phyloP scores from a whole-genome alignment of 225 moss, liverwort and hornwort species.

The Sphagnum contortum region DNA sequence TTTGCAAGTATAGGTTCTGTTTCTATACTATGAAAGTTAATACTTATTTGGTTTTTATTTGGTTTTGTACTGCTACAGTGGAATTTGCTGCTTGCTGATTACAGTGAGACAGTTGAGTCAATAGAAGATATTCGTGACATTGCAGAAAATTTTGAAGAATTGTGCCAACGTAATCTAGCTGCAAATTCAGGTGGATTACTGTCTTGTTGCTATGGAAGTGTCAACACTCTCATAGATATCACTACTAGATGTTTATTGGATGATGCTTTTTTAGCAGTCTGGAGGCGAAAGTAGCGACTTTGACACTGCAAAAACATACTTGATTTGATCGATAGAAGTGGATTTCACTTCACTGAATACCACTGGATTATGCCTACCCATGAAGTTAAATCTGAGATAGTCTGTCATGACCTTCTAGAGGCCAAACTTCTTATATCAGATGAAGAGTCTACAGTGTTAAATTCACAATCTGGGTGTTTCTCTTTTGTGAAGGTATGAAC shows the following conservation, averaged over 20 bases:
- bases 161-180: conserved; percentile 21
- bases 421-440: not conserved
- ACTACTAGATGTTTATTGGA: no score
- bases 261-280: no score
- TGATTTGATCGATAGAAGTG: not conserved
- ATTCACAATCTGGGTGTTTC: no score
- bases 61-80: conserved; percentile 3
- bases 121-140: conserved; percentile 22
- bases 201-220: no score
- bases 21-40: no score
- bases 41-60: no score
- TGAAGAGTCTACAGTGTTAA: no score
- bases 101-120: conserved; percentile 13
- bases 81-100: conserved; percentile 14
- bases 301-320: not conserved
- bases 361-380: no score
- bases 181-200: conserved; percentile 12
- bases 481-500: conserved; percentile 6
- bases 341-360: not conserved
- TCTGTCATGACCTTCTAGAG: not conserved
- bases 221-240: no score
- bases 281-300: no score
- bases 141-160: conserved; percentile 13
- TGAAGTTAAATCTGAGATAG: no score
- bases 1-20: no score